Base-by-base conservation (phyloP, 805 yeast genomes). In the Myxozyma nipponensis region DNA sequence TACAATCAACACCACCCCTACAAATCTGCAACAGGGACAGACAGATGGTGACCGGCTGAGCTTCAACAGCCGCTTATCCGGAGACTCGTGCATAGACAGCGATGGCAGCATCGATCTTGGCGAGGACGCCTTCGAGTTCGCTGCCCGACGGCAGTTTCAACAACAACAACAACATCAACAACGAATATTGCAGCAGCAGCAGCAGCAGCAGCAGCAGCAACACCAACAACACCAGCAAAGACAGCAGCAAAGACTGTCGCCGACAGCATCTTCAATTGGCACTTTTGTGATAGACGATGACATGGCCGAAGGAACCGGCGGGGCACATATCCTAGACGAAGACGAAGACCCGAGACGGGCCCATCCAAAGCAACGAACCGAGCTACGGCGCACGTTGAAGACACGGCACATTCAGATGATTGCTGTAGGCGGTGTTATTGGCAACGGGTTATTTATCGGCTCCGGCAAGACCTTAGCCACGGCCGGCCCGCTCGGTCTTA, bases 371-470 rank as follows among this genome's bases (percentile, higher is more conserved):
- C 32, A 39, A 15, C 49, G 38, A 22, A 50, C 53, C 23, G 56
- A 56, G 17, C 56, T 57, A 22, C 52, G 74, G 32, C 70, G 84
- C 57, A 65, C 73, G 6, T 71, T 75, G 46, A 67, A 66, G 54
- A 59, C 72, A 4, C 73, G 88, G 62, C 90, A 84, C 66, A 71
- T 84, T 62, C 79, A 82, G 52, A 78, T 85, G 83, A 83, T 84
- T 59, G 83, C 88, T 36, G 75, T 84, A 38, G 87, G 87, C 28
- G 84, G 87, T 30, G 79, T 84, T 58, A 79, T 83, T 44, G 91
- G 91, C 58, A 82, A 88, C 2, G 90, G 91, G 64, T 67, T 84
- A 49, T 78, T 84, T 57, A 81, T 84, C 44, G 88, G 89, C 59
- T 72, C 81, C 13, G 88, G 87, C 36, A 67, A 71, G 18, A 76